Evolutionary conservation across 1,284 basidiomycete genomes (phyloP), one percentile per base, ranked within the genome.

Genomic region (Spongispora temasekensis): DNA sequence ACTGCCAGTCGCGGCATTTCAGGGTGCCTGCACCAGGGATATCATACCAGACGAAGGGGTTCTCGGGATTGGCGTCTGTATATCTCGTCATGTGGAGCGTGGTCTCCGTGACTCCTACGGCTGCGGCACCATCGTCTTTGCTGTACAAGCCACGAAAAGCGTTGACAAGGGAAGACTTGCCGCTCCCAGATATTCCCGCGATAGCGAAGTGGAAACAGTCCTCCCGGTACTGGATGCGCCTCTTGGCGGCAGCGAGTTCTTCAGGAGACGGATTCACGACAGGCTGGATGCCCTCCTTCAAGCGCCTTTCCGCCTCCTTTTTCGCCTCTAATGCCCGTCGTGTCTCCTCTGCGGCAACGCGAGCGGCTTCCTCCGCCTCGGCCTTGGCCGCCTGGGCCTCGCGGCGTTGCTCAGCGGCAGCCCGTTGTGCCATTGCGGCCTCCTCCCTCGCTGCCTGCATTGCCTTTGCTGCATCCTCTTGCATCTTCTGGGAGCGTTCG

Each of bases 21-120:
- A 74, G 61, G 2, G 76, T 77, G 10, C 70, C 73, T 15, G 75
- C 71, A 8, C 75, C 76, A 0, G 75, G 76, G 30, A 77, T 59
- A 52, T 77, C 76, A 56, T 71, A 77, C 76, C 75, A 77, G 8
- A 68, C 65, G 35, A 71, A 68, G n/a, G 54, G 60, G 30, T 55
- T 54, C n/a, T 52, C 13, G 2, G 64, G 60, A 12, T 63, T 55
- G 12, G 51, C 15, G 7, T 65, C 58, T 2, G 56, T 4, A 37
- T 65, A 65, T 30, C 58, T 57, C 8, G 56, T 37, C 55, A 53
- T 42, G 9, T 46, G 27, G 21, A 63, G 58, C 6, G 64, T 65
- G 2, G 58, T 65, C 56, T 65, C 64, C 1, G 40, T 58, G 31
- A 65, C 55, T 0, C 61, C 64, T 1, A 60, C 55, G 9, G 60